Base-by-base conservation (phyloP, 2,329 filamentous ascomycete species). In the Hypoxylon sp. region DNA sequence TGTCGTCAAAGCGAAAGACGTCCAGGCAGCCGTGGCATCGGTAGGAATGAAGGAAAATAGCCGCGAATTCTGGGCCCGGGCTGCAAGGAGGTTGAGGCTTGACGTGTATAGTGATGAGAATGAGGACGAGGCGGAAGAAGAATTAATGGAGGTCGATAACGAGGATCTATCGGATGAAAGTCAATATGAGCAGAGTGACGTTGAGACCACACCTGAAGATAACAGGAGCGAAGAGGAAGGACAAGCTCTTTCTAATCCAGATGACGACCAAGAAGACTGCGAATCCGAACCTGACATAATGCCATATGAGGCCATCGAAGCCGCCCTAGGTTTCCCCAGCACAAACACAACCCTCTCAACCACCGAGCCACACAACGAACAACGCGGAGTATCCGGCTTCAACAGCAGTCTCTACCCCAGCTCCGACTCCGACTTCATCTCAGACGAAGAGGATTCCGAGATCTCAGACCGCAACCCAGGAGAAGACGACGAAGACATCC, bases 71-170 rank as follows among this genome's bases (percentile, higher is more conserved):
- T 88, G 87, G 86, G 80, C 78, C 0, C 78, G 74, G 13, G 82
- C 81, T 32, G 81, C 87, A 5, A 80, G 86, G 32, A 79, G 87
- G 49, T 72, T 89, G 38, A 78, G 82, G 3, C 72, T 89, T 2
- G 77, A 83, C 14, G 82, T 89, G 3, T 81, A 81, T 32, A 77
- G 84, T 11, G 78, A 84, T 13, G 71, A 65, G 4, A 36, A 49
- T 13, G 77, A 84, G 2, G 28, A 57, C 13, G 46, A 30, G 7
- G 38, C 17, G 5, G 52, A 64, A 3, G 23, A 21, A 1, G 45
- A 52, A 10, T 23, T 17, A 17, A 60, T 49, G 14, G 34, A 36
- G 11, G 55, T n/a, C 23, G 17, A 52, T 23, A n/a, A 51, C 28
- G 46, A 58, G 7, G 21, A 32, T 23, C 5, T 43, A 23, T 50